Evolutionary conservation across 2,329 filamentous ascomycete genomes (phyloP).

Genomic region (Aspergillus unguis): DNA sequence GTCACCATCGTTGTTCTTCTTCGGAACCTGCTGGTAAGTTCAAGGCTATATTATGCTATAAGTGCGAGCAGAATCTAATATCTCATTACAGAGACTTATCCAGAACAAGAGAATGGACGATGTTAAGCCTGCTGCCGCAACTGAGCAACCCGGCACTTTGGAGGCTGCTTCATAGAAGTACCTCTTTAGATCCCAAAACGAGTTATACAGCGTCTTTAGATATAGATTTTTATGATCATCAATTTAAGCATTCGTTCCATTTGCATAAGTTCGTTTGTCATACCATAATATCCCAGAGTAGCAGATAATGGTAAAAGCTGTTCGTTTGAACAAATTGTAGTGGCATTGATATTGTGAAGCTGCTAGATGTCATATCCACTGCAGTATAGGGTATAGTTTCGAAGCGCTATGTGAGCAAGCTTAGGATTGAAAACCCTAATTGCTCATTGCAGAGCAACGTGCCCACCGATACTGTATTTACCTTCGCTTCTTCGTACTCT

Average conservation of each 20-base stretch:
- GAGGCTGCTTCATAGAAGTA: conserved; percentile 29
- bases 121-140: conserved; percentile 39
- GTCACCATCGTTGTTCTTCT: conserved; percentile 91
- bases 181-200: conserved; percentile 3
- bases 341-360: not conserved
- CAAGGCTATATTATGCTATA: not conserved
- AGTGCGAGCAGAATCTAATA: conserved; percentile 14
- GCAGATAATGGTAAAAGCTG: too few species aligned
- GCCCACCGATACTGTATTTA: conserved; percentile 6
- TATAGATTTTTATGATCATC: conserved; percentile 15
- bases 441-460: not conserved
- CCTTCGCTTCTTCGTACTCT: conserved; percentile 15
- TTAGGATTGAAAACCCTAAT: not conserved
- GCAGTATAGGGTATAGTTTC: not conserved
- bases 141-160: conserved; percentile 41
- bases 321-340: too few species aligned
- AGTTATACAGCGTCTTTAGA: conserved; percentile 12
- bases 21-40: conserved; percentile 78
- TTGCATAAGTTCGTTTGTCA: conserved; percentile 1
- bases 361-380: not conserved
- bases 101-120: conserved; percentile 42
- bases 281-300: not conserved
- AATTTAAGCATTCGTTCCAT: conserved; percentile 1
- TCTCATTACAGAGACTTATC: conserved; percentile 35
- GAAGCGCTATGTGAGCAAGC: not conserved